Conservation (phyloP, 139 green algal genomes). For the Picochlorum sp. region DNA sequence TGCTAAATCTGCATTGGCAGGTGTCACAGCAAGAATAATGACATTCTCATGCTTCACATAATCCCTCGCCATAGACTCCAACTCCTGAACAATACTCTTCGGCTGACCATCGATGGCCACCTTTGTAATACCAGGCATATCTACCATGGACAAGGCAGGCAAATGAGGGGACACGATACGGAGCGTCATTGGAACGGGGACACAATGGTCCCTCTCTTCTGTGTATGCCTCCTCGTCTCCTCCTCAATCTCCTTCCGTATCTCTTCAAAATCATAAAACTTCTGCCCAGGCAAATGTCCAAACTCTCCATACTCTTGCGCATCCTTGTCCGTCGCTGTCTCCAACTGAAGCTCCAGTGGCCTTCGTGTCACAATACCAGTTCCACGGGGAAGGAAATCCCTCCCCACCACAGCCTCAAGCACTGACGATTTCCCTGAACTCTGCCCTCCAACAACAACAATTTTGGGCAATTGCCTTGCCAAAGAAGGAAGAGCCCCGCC, state of each 20-base stretch:
- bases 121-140: conserved; percentile 96
- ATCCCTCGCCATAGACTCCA: conserved; percentile 89
- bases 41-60: conserved; percentile 87
- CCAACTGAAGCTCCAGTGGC: conserved; percentile 85
- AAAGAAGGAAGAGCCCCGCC: conserved; percentile 47
- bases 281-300: conserved; percentile 63
- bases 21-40: conserved; percentile 93
- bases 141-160: conserved; percentile 89
- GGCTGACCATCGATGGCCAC: conserved; percentile 94
- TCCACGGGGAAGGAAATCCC: conserved; percentile 86
- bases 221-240: conserved; percentile 77
- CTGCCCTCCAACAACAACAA: conserved; percentile 89
- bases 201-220: conserved; percentile 61
- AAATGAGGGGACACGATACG: conserved; percentile 82
- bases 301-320: conserved; percentile 85
- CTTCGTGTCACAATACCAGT: conserved; percentile 89
- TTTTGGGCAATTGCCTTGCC: conserved; percentile 76
- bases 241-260: conserved; percentile 86
- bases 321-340: conserved; percentile 63
- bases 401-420: conserved; percentile 89
- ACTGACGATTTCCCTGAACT: conserved; percentile 89
- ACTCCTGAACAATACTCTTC: conserved; percentile 81
- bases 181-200: conserved; percentile 90
- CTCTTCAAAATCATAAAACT: conserved; percentile 73
- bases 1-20: conserved; percentile 94